Evolutionary conservation across 140 eudicot genomes (phyloP), one percentile per base, ranked within the genome.

Genomic region (Flaveria floridana): DNA sequence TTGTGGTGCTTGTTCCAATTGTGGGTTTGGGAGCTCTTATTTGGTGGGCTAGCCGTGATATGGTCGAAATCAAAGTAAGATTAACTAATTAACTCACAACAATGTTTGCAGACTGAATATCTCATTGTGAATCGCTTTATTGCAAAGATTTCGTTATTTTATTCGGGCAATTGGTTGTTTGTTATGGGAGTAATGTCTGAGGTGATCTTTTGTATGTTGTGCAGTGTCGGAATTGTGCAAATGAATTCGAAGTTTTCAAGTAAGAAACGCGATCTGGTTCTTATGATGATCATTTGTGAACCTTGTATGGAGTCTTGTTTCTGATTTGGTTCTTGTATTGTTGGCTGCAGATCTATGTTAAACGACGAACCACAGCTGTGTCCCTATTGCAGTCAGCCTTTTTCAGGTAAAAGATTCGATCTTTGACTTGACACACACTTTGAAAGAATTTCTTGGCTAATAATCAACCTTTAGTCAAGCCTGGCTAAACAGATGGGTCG

Each of bases 21-120:
- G 81, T 85, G 62, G 99, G 99, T 21, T 63, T 94, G 21, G 99
- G 94, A 82, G 99, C 86, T 80, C 87, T 94, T 68, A 67, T 94
- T 18, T 94, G 99, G 99, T 94, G 99, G 99, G 96, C 97, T 0
- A 86, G 88, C 52, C 76, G 85, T n/a, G 99, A 90, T 79, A 84
- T 87, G 71, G 82, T 90, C 66, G 87, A 88, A 78, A 76, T 88
- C 87, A 84, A 75, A 68, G 99, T 94, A 78, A 94, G 96, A 51
- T 77, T 71, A 2, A 14, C 14, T 69, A 91, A 51, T 77, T 66
- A 3, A 14, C 14, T 69, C 12, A 19, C 14, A 65, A 52, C 28
- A 6, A 46, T 65, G 61, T 74, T 80, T 66, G 20, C 19, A 58
- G 15, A 44, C 25, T 71, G 28, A 16, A 23, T 68, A 1, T 68